Percentiles rank a stretch among this genome's conserved stretches.
Conservation (phyloP, 352 stramenopile genomes). For the Globisporangium nodosum region DNA sequence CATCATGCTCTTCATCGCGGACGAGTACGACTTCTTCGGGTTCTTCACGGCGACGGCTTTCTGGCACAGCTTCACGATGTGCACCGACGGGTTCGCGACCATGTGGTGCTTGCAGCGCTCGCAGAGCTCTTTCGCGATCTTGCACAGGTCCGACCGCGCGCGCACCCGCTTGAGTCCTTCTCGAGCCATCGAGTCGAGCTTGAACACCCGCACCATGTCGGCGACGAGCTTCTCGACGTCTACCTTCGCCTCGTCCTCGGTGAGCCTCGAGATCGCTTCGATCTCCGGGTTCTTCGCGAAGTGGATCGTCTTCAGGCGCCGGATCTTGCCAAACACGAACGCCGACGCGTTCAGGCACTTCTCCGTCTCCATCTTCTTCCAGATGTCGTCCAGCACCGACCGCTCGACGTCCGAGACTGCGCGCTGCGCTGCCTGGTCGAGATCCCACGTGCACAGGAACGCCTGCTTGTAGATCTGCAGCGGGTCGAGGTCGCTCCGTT, state of each 20-base stretch:
- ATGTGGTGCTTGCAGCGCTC: slow-evolving; percentile 74
- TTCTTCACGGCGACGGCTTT: slow-evolving; percentile 65
- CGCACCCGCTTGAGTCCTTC: slow-evolving; percentile 66
- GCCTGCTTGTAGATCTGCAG: slow-evolving; percentile 65
- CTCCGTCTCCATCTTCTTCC: slow-evolving; percentile 72
- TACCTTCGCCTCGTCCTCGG: slow-evolving; percentile 56
- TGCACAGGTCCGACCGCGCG: slow-evolving; percentile 48
- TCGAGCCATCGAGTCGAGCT: slow-evolving; percentile 73
- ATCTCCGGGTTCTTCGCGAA: slow-evolving; percentile 59
- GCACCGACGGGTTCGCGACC: slow-evolving; percentile 78
- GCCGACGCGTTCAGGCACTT: slow-evolving; percentile 61
- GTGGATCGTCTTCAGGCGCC: slow-evolving; percentile 56
- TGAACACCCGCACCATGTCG: slow-evolving; percentile 70
- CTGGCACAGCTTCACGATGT: slow-evolving; percentile 78
- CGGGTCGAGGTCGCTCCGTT: slow-evolving; percentile 40
- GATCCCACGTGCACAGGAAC: slow-evolving; percentile 81
- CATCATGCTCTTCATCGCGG: slow-evolving; percentile 85
- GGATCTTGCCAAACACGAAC: slow-evolving; percentile 71
- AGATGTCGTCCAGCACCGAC: slow-evolving; percentile 77
- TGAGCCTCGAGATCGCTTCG: slow-evolving; percentile 46
- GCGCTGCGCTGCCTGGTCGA: slow-evolving; percentile 55
- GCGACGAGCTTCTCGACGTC: slow-evolving; percentile 43
- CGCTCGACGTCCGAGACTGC: slow-evolving; percentile 73
- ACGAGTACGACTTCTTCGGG: slow-evolving; percentile 79
- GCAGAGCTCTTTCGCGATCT: slow-evolving; percentile 73